Evolutionary conservation across 805 yeast species (phyloP).

Genomic region (Yamadazyma scolyti): DNA sequence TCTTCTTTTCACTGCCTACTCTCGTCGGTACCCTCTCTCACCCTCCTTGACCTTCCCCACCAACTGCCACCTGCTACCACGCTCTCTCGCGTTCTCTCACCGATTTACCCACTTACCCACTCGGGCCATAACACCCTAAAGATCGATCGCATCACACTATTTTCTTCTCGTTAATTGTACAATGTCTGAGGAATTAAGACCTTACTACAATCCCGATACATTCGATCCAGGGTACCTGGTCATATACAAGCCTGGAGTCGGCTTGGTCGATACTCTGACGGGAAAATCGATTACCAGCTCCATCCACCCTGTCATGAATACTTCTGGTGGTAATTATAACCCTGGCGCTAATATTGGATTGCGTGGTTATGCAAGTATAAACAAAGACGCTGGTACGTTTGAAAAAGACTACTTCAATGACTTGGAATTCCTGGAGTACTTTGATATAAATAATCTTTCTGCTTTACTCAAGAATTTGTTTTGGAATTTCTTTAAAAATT

Average conservation of each 20-base stretch:
- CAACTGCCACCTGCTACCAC: too few species aligned
- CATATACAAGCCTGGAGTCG: slow-evolving; percentile 57
- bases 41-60: too few species aligned
- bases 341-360: slow-evolving; percentile 14
- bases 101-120: too few species aligned
- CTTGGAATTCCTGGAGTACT: slow-evolving; percentile 62
- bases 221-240: slow-evolving; percentile 65
- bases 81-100: too few species aligned
- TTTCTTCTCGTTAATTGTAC: too few species aligned
- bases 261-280: slow-evolving; percentile 48
- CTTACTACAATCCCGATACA: slow-evolving; percentile 66
- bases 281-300: slow-evolving; percentile 31
- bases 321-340: slow-evolving; percentile 9
- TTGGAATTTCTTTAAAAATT: slow-evolving; percentile 62
- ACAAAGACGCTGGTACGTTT: slow-evolving; percentile 9
- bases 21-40: too few species aligned
- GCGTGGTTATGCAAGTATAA: slow-evolving; percentile 6
- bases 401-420: slow-evolving; percentile 49
- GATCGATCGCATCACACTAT: too few species aligned
- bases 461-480: slow-evolving; percentile 56
- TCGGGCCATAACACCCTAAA: too few species aligned
- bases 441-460: slow-evolving; percentile 55
- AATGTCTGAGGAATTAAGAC: slow-evolving; percentile 54
- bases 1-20: too few species aligned
- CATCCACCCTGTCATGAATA: slow-evolving; percentile 15